Evolutionary conservation across 2,329 filamentous ascomycete species (phyloP), one percentile per base, ranked within the genome.

Genomic region (Ceratocystis papillata): DNA sequence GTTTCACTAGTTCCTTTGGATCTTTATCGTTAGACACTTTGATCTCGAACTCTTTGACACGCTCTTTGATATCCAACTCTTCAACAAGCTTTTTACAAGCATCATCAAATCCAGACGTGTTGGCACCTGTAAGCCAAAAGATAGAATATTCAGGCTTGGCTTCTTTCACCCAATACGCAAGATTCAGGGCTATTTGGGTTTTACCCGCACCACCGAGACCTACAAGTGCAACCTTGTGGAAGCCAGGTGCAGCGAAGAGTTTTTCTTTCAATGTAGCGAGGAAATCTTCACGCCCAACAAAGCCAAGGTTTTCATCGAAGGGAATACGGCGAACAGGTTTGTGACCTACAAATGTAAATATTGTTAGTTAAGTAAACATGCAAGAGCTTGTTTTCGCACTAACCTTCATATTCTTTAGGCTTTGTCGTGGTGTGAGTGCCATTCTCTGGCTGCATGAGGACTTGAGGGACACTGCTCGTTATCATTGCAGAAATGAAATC

Each of bases 1-100:
- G 28, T 33, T 62, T 65, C 2, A 72, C 57, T 0, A 62, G 17
- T n/a, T 63, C 61, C 59, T 67, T 70, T 20, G 55, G 15, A 10
- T 55, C 50, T 28, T 55, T 15, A 4, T 12, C 22, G 6, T 28
- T 25, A 4, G 7, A 8, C 8, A 15, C 17, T 5, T 48, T 37
- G 33, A 37, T 10, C 8, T 8, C 33, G 1, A 37, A 10, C 8
- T 8, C 33, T 10, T 37, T 37, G 33, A 37, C 33, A 10, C 33
- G 8, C 12, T 20, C 8, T 5, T 48, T 15, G 22, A 65, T 17
- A 5, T 30, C 55, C 12, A 65, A 15, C 25, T 65, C 28, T 33
- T 62, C 45, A 17, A 22, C 50, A 10, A 65, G 20, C 44, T 33
- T 53, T 5, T 22, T 37, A 5, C 61, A 65, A 7, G 41, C 5